These are phyloP conservation scores for Protoeuglena noctilucae DNA, from an alignment of 139 green algal species.

Conservation along the genomic window DNA sequence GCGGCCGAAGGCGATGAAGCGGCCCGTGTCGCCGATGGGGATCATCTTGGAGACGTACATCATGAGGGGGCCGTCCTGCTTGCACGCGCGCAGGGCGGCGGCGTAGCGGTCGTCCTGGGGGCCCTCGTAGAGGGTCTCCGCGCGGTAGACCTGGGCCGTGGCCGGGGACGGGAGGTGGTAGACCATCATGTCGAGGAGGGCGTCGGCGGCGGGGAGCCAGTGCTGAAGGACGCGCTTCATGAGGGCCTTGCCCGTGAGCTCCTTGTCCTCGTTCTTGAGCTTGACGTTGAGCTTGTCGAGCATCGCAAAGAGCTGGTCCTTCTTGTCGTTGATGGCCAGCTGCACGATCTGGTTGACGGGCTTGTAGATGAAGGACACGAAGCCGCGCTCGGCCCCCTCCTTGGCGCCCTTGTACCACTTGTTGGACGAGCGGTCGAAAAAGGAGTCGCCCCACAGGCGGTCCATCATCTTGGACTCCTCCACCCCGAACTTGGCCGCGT, in stretches of 20 bases:
- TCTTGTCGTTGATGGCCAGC: slow-evolving; percentile 87
- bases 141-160: slow-evolving; percentile 87
- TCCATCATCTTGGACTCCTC: slow-evolving; percentile 83
- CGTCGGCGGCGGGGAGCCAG: slow-evolving; percentile 80
- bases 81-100: slow-evolving; percentile 84
- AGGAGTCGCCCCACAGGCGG: slow-evolving; percentile 92
- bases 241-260: slow-evolving; percentile 87
- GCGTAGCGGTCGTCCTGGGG: slow-evolving; percentile 91
- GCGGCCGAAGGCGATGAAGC: slow-evolving; percentile 96
- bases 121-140: slow-evolving; percentile 91
- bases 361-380: slow-evolving; percentile 97
- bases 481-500: slow-evolving; percentile 91
- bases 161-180: slow-evolving; percentile 48
- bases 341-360: slow-evolving; percentile 91
- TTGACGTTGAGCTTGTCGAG: slow-evolving; percentile 73
- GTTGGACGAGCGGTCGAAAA: slow-evolving; percentile 91
- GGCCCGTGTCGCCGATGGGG: slow-evolving; percentile 88
- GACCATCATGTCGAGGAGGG: slow-evolving; percentile 99
- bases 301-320: slow-evolving; percentile 90
- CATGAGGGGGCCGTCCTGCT: slow-evolving; percentile 90
- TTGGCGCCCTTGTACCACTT: slow-evolving; percentile 91
- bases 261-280: slow-evolving; percentile 82
- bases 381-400: slow-evolving; percentile 77
- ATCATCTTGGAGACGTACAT: slow-evolving; percentile 99
- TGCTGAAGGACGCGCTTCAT: slow-evolving; percentile 57